Evolutionary conservation across 768 basidiomycete genomes (phyloP).

Genomic region (Tricholoma hemisulphureum): DNA sequence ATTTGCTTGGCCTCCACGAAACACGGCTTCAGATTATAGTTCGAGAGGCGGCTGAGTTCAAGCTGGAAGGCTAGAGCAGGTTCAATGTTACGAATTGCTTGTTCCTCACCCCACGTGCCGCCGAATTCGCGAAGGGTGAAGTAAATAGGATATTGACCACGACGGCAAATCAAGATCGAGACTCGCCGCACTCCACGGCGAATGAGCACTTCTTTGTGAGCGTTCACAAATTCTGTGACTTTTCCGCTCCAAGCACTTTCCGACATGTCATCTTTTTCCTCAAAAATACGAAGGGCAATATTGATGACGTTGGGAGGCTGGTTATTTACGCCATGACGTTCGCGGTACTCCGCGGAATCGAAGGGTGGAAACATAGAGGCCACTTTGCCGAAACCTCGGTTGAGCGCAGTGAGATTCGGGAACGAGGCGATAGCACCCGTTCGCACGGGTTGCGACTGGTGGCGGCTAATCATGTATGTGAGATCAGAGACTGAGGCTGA

Average conservation of each 20-base stretch:
- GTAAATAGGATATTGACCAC: slow-evolving; percentile 90
- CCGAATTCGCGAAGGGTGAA: slow-evolving; percentile 81
- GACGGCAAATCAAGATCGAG: slow-evolving; percentile 88
- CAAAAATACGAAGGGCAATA: slow-evolving; percentile 86
- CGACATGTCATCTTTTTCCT: slow-evolving; percentile 71
- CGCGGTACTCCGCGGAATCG: slow-evolving; percentile 65
- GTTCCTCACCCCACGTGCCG: slow-evolving; percentile 86
- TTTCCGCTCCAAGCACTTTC: slow-evolving; percentile 77
- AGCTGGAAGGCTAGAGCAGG: slow-evolving; percentile 98
- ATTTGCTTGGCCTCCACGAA: slow-evolving; percentile 97
- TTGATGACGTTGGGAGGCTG: slow-evolving; percentile 93
- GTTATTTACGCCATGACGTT: slow-evolving; percentile 68
- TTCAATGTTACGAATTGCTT: slow-evolving; percentile 96
- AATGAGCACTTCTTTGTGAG: slow-evolving; percentile 55
- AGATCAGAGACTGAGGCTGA: slow-evolving; percentile 95
- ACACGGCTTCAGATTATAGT: slow-evolving; percentile 95
- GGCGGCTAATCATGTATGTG: slow-evolving; percentile 84
- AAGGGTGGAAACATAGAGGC: slow-evolving; percentile 73
- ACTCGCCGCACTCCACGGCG: slow-evolving; percentile 88
- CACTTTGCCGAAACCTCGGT: slow-evolving; percentile 73
- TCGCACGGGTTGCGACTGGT: slow-evolving; percentile 86
- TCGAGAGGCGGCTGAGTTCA: slow-evolving; percentile 92
- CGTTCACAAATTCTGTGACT: slow-evolving; percentile 71
- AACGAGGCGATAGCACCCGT: slow-evolving; percentile 92
- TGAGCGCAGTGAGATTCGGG: slow-evolving; percentile 66